These are phyloP conservation scores for Panus rudis DNA, from an alignment of 768 basidiomycete species.

Conservation along the genomic window DNA sequence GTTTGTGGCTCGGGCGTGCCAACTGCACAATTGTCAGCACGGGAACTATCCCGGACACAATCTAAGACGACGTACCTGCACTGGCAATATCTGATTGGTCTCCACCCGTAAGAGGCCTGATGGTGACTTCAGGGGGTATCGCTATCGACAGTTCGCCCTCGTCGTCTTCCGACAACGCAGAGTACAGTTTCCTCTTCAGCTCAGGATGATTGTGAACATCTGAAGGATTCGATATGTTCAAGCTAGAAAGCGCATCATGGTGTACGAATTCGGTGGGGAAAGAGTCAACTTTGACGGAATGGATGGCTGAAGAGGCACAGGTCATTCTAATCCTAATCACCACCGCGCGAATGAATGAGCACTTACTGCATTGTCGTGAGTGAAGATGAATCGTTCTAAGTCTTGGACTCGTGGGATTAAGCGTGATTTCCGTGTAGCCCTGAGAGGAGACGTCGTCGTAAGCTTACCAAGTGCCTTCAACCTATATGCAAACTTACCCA, in stretches of 20 bases:
- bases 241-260: conserved; percentile 64
- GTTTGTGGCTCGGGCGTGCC: conserved; percentile 84
- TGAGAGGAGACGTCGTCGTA: conserved; percentile 24
- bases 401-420: conserved; percentile 73
- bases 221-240: conserved; percentile 56
- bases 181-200: conserved; percentile 85
- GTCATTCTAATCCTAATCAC: conserved; percentile 17
- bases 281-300: conserved; percentile 65
- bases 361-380: conserved; percentile 80
- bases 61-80: conserved; percentile 41
- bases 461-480: conserved; percentile 11
- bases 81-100: no score
- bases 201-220: conserved; percentile 90
- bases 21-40: conserved; percentile 35
- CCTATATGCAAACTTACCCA: conserved; percentile 48
- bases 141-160: conserved; percentile 93
- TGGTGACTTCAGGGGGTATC: conserved; percentile 65
- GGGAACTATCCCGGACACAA: background rate
- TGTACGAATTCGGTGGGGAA: conserved; percentile 73
- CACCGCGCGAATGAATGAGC: conserved; percentile 10
- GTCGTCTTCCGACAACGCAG: conserved; percentile 84
- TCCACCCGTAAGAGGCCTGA: conserved; percentile 41
- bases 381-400: conserved; percentile 84
- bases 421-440: conserved; percentile 92
- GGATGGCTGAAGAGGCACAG: conserved; percentile 44